Base-by-base conservation (phyloP, 176 grass and related monocot genomes). In the Oryza glaberrima region DNA sequence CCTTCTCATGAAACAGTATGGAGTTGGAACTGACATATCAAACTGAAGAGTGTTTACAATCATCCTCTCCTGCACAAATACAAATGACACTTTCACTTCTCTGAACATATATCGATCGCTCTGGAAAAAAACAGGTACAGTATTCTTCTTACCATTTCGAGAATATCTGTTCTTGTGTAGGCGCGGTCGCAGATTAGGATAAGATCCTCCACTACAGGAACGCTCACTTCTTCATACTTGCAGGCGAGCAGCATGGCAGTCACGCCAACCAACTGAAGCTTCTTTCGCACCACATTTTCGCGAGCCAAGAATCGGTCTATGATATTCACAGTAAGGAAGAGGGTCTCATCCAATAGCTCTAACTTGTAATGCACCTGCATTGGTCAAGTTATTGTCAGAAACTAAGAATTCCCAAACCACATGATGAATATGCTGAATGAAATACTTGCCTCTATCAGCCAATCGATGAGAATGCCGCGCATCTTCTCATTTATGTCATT, bases 161-260 rank as follows among this genome's bases (percentile, higher is more conserved):
- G 87, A 77, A 98, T 84, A 58, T 98, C 96, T 23, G 79, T 34
- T 40, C 95, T 85, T 48, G 95, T 87, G 69, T 98, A 98, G 15
- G 89, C 93, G 0, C 91, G 89, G 8, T 98, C 91, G 2, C 92
- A 94, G 38, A 98, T 95, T 11, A 98, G 48, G 79, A 98, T 93
- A 32, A 98, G 88, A 67, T 98, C 95, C 32, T 98, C 91, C 3
- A 98, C 93, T 1, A 90, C 80, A 0, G 91, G 95, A 15, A 95
- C 87, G 0, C 79, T 89, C 1, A 98, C 96, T 66, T 98, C 96
- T 70, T 98, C 96, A 9, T 98, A 98, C 58, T 98, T 98, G 74
- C 96, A 98, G 0, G 96, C 91, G 19, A 98, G 93, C 61, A 98
- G 51, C 85, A 98, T 90, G 65, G 96, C 96, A 3, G 96, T 98